Conservation (phyloP, 2,329 filamentous ascomycete genomes). For the Beauveria pseudobassiana region DNA sequence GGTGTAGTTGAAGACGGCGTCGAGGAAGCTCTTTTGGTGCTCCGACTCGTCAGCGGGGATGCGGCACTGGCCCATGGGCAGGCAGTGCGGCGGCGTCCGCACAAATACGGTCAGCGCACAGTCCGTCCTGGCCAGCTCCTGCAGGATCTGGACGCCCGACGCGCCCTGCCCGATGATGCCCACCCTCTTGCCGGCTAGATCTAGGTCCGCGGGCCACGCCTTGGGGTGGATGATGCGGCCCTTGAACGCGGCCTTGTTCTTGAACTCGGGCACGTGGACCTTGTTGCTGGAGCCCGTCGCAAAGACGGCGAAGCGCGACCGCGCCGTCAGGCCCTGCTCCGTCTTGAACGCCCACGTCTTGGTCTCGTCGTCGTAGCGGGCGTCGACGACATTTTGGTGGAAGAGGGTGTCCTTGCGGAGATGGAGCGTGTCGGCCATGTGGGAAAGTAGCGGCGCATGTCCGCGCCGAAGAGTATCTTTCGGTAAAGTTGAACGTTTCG, state of each 20-base stretch:
- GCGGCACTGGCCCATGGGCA: neutral
- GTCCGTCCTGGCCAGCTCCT: neutral
- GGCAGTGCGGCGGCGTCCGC: neutral
- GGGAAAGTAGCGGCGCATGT: neutral
- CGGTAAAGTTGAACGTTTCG: neutral
- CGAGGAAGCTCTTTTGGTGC: no score
- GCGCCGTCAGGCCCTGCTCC: constrained; percentile 29
- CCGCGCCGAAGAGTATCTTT: neutral
- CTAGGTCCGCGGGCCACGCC: constrained; percentile 18
- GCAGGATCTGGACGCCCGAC: neutral
- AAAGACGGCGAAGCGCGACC: constrained; percentile 36
- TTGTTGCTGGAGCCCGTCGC: constrained; percentile 39
- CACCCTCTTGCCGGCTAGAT: constrained; percentile 17
- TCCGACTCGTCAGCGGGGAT: neutral
- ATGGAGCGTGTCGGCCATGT: neutral
- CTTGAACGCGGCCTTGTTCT: constrained; percentile 24
- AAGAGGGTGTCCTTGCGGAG: neutral
- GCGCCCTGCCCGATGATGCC: neutral
- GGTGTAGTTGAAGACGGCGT: no score
- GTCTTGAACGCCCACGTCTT: constrained; percentile 24
- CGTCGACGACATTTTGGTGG: neutral
- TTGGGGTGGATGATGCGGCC: constrained; percentile 23
- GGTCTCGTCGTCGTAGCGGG: neutral
- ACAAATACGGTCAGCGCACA: neutral
- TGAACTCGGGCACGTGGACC: constrained; percentile 27